Evolutionary conservation across 345 rosid species (phyloP), one percentile per base, ranked within the genome.

Genomic region (Abelmoschus esculentus): DNA sequence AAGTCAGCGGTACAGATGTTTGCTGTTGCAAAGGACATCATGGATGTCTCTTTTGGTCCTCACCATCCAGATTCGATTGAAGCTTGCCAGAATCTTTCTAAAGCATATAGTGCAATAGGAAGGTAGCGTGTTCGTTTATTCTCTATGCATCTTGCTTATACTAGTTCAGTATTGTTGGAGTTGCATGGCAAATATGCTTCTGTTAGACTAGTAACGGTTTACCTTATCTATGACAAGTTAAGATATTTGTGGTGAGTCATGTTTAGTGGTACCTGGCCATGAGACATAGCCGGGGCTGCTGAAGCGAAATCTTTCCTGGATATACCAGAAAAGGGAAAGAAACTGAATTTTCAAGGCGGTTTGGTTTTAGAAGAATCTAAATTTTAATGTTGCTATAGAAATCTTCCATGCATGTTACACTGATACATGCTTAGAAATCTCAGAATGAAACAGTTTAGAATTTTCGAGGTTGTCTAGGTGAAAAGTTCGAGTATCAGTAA

Each of bases 11-110:
- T 92, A 61, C 97, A 87, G 74, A 86, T 88, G 89, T 96, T 96
- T 89, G 90, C 98, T 0, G 85, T 92, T 76, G 96, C 97, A 31
- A 90, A 91, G 81, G 98, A 90, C 55, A 87, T 90, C 69, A 88
- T 95, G 98, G 99, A 91, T 79, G 86, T 86, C 28, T 82, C 99
- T 3, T 96, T 95, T 61, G 97, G 99, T 80, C 99, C 99, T 3
- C 82, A 89, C 67, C 96, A 92, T 80, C 86, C 80, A 0, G 98
- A 96, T 83, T 82, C 96, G 6, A 86, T 96, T n/a, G 96, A 92
- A 15, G 83, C 98, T 58, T 96, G 97, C 18, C 96, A 89, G 79
- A 95, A 95, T 80, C 93, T 92, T 50, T 85, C 99, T 12, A 96
- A 89, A 74, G 97, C 99, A 62, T 50, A 7, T 44, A 32, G 12